Evolutionary conservation across 2,329 filamentous ascomycete species (phyloP), one percentile per base, ranked within the genome.

Genomic region (Apiospora sp.): DNA sequence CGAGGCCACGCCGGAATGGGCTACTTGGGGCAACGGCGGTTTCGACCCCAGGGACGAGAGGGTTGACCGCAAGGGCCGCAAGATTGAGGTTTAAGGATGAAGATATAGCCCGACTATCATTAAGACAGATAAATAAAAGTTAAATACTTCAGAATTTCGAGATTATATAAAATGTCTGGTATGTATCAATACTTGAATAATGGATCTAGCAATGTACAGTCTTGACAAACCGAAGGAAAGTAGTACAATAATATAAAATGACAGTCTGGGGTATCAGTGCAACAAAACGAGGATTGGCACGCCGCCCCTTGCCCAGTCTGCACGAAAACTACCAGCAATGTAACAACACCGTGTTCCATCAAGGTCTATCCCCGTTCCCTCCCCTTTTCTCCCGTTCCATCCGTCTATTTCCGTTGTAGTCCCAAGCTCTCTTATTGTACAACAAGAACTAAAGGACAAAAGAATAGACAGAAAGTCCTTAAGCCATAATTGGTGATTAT

Each of bases 31-130:
- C 0, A 94, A 95, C 76, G 96, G 96, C 1, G 96, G 96, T 0
- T 98, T 98, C 81, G 94, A 98, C 84, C 96, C 96, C 0, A 88
- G 93, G 68, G 96, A 98, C 83, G 90, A 93, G 81, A 89, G 96
- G 75, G 95, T 98, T 12, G 93, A 96, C 82, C 89, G 92, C 76
- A 98, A 98, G 84, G 95, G 95, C 1, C 91, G 92, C 78, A 90
- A 89, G 75, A 89, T 90, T 74, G 87, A 86, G 75, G 80, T 77
- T 24, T 76, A 75, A 74, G 14, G 67, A 37, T 22, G 10, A 12
- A 22, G 13, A 41, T n/a, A 14, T 22, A n/a, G 37, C 16, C 19
- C 8, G 14, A 10, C 19, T n/a, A 2, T 37, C 5, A 41, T 13
- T 5, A 64, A 41, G 37, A 41, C 37, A 10, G 37, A 64, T 14